Conservation (phyloP, 2,329 filamentous ascomycete genomes). For the Claviceps quebecensis region DNA sequence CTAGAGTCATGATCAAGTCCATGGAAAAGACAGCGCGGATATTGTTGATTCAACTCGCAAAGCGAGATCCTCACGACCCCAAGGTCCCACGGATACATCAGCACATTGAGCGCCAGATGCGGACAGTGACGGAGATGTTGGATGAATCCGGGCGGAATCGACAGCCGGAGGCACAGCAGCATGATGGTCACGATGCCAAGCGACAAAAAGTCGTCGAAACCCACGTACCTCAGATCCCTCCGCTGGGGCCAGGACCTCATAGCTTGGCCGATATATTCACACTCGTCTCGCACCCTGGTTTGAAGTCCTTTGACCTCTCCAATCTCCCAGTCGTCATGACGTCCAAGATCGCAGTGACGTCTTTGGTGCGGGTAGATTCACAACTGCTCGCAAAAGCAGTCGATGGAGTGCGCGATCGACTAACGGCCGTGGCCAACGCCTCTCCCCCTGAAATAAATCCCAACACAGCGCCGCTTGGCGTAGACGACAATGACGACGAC, state of each 20-base stretch:
- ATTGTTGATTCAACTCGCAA: constrained; percentile 68
- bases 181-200: constrained; percentile 67
- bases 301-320: constrained; percentile 72
- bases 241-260: constrained; percentile 60
- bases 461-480: constrained; percentile 45
- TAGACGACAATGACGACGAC: constrained; percentile 79
- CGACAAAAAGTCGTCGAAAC: constrained; percentile 50
- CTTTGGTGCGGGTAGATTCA: constrained; percentile 59
- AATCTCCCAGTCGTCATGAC: constrained; percentile 63
- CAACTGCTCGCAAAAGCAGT: constrained; percentile 58
- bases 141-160: constrained; percentile 72
- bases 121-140: constrained; percentile 62
- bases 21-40: constrained; percentile 89
- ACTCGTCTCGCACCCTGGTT: constrained; percentile 55
- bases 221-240: constrained; percentile 42
- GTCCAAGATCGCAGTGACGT: constrained; percentile 65
- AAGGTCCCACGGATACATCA: constrained; percentile 69
- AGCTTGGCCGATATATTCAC: constrained; percentile 78
- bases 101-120: constrained; percentile 69
- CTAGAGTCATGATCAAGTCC: constrained; percentile 73
- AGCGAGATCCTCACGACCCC: constrained; percentile 73
- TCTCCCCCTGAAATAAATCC: constrained; percentile 37
- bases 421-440: constrained; percentile 29
- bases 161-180: constrained; percentile 53
- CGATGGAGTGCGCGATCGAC: constrained; percentile 43